Evolutionary conservation across 345 rosid genomes (phyloP), one percentile per base, ranked within the genome.

Genomic region (Camelina hispida): DNA sequence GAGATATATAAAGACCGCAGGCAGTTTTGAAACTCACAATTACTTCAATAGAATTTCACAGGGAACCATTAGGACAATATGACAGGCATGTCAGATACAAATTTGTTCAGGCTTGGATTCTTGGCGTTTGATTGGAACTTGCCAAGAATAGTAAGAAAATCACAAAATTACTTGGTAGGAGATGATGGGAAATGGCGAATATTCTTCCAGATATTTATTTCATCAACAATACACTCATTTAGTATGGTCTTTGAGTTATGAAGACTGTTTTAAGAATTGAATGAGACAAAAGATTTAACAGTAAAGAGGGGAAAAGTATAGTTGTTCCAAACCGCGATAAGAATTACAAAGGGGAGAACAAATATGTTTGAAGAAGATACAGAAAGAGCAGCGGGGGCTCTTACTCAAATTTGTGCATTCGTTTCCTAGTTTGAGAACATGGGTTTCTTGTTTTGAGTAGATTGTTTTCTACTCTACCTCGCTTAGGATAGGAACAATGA

Each of bases 401-500:
- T 60, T 51, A 42, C 43, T 23, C 68, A 71, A 57, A 71, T 64
- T 30, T 64, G 72, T 64, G 67, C 54, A 47, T 65, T 38, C 53
- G 54, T 40, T 50, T 51, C 62, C 47, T 63, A 50, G 10, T 56
- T 15, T 55, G 71, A 71, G 61, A 30, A 55, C 44, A 66, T 48
- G 46, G 48, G 9, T 17, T 17, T 52, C 54, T 43, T 66, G 59
- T 22, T 23, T 6, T 55, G 71, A 77, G 62, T 51, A 72, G 74
- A 35, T 55, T 65, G 37, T 73, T 76, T 59, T 86, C 85, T 80
- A 95, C 73, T 90, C 99, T 18, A 81, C 91, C 87, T 89, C 98
- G 59, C 75, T 92, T 51, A 92, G 74, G 71, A 95, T 89, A 20
- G 99, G 99, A 67, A 95, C 99, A 25, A 95, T 95, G 70, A 95